phyloP scores from a whole-genome alignment of 108 stramenopile genomes.

The Skeletonema marinoi region DNA sequence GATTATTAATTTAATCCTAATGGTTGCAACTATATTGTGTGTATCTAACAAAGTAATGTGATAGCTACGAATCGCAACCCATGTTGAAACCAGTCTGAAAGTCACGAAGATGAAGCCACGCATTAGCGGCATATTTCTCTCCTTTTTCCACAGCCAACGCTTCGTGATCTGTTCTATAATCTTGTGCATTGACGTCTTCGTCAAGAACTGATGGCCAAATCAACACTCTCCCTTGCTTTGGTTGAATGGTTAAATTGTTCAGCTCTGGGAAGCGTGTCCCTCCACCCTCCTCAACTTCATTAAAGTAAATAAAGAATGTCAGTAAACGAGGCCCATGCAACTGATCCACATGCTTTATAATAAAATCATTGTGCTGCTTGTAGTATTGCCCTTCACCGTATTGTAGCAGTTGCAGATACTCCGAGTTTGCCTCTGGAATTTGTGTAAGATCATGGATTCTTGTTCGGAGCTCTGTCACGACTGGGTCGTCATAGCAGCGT shows the following conservation, averaged over 20 bases:
- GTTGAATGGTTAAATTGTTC: slow-evolving; percentile 38
- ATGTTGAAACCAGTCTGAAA: slow-evolving; percentile 41
- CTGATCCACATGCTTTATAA: slow-evolving; percentile 43
- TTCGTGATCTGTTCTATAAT: slow-evolving; percentile 54
- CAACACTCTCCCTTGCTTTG: slow-evolving; percentile 46
- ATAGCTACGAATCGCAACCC: slow-evolving; percentile 31
- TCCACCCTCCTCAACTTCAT: slow-evolving; percentile 67
- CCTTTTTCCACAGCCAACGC: slow-evolving; percentile 61
- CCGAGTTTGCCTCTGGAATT: slow-evolving; percentile 63
- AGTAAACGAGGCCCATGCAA: slow-evolving; percentile 62
- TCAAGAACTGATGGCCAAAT: slow-evolving; percentile 59
- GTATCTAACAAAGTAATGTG: not conserved
- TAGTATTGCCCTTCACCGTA: slow-evolving; percentile 76
- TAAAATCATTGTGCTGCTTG: slow-evolving; percentile 63
- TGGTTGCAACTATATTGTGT: not conserved
- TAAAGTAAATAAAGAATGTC: slow-evolving; percentile 70
- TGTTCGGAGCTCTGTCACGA: slow-evolving; percentile 57
- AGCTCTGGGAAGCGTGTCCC: slow-evolving; percentile 52
- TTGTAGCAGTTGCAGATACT: slow-evolving; percentile 75
- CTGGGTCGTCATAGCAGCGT: not conserved
- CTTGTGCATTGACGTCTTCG: slow-evolving; percentile 38
- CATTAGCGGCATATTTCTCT: slow-evolving; percentile 59
- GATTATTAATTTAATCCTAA: slow-evolving; percentile 7
- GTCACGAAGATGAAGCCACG: slow-evolving; percentile 57
- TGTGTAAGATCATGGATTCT: slow-evolving; percentile 58